Base-by-base conservation (phyloP, 768 basidiomycete species). In the Hirschioporus abietinus region DNA sequence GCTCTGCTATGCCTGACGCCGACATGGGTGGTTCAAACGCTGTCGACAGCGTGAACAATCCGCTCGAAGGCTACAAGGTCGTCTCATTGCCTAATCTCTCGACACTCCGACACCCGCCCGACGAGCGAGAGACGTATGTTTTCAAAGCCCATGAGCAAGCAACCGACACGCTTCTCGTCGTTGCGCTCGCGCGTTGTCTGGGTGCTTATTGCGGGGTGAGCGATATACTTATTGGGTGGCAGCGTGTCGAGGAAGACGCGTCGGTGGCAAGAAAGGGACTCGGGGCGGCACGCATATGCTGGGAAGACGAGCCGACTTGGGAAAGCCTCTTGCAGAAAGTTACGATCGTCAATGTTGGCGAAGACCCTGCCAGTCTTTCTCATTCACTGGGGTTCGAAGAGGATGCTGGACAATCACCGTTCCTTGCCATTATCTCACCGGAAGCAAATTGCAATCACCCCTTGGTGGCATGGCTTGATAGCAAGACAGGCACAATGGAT, bases 181-280 rank as follows among this genome's bases (percentile, higher is more conserved):
- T 71, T 20, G 72, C 74, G 18, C 74, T 72, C 60, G 67, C 66
- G 23, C 65, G 67, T 6, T 10, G 72, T 35, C 69, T 74, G 18
- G 73, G 74, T 59, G 63, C 67, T 64, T 76, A 74, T 63, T 74
- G 68, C 27, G 70, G 66, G 34, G 63, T 35, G 18, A 66, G 65
- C 0, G 73, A 74, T 64, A 64, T 74, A 1, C 68, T 76, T 26
- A 24, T 74, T 23, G 69, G 75, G 15, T 25, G 24, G 24, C 25
- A 25, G 24, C 60, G 60, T 25, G 60, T 61, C 23, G 17, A 15
- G 30, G 24, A 25, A 25, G 15, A 24, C 17, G 15, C 30, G 60
- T 52, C 42, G 20, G 42, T 52, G 42, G 42, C 42, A 20, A 10
- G 20, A 20, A 12, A 52, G 15, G 42, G 20, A 20, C 20, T 52